Conservation (phyloP, 75 land plant genomes). For the Cunninghamia lanceolata region DNA sequence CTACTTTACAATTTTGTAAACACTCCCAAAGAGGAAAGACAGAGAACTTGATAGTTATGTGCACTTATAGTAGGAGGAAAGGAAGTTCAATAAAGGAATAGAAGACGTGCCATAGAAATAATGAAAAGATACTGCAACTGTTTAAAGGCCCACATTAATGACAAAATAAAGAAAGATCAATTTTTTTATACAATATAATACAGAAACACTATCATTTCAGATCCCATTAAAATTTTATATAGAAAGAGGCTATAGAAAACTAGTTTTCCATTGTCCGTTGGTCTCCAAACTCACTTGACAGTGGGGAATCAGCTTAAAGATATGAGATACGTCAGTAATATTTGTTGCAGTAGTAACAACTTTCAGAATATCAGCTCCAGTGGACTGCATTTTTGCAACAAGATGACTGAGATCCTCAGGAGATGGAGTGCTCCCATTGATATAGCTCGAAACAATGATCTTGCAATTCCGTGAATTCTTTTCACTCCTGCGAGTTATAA, state of each 20-base stretch:
- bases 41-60: not conserved
- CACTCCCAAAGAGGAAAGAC: not conserved
- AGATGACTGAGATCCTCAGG: slow-evolving; percentile 30
- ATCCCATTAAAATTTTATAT: not conserved
- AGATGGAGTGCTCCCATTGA: slow-evolving; percentile 37
- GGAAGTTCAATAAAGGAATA: not conserved
- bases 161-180: not conserved
- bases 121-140: not conserved
- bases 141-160: too few relatives aligned
- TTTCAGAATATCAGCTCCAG: slow-evolving; percentile 49
- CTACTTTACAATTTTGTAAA: not conserved
- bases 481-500: not conserved
- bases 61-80: not conserved
- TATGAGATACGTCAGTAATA: slow-evolving; percentile 35
- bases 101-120: not conserved
- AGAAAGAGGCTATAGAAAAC: not conserved
- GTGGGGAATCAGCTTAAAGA: slow-evolving; percentile 32
- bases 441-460: slow-evolving; percentile 44
- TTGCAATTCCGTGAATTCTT: slow-evolving; percentile 12
- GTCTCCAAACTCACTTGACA: slow-evolving; percentile 27
- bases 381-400: slow-evolving; percentile 33
- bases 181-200: not conserved
- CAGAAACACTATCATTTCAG: not conserved
- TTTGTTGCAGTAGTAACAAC: slow-evolving; percentile 41
- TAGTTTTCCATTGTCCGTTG: not conserved